A percentile compares a stretch with the other conserved stretches of the same genome.
Conservation (phyloP, 345 rosid species). For the Dimocarpus longan region DNA sequence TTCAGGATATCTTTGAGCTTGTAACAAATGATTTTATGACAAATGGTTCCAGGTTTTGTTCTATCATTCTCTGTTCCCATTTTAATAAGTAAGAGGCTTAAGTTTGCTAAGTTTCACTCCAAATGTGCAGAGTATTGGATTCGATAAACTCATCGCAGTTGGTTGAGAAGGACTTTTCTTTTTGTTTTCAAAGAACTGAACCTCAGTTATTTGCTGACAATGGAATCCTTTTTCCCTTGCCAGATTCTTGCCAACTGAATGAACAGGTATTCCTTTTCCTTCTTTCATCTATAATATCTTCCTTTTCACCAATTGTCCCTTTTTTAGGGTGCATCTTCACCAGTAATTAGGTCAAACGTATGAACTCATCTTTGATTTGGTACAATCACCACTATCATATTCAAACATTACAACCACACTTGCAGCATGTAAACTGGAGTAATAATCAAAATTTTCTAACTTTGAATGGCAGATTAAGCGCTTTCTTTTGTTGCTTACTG, state of each 20-base stretch:
- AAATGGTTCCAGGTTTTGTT: constrained; percentile 65
- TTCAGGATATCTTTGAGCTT: constrained; percentile 92
- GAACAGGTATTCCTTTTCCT: constrained; percentile 61
- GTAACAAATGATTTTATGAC: constrained; percentile 85
- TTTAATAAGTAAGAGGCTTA: constrained; percentile 9
- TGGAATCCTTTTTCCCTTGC: constrained; percentile 78
- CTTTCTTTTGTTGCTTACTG: constrained; percentile 68
- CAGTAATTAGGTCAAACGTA: background rate
- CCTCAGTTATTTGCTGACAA: constrained; percentile 64
- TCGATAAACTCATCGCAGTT: constrained; percentile 39
- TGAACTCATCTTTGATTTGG: background rate
- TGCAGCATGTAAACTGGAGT: background rate
- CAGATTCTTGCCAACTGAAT: constrained; percentile 59
- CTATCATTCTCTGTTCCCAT: constrained; percentile 18
- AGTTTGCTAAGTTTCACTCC: background rate
- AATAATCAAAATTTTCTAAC: constrained; percentile 21
- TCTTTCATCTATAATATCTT: background rate
- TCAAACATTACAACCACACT: background rate
- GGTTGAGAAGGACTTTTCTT: constrained; percentile 37
- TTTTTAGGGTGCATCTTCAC: background rate
- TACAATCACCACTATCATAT: background rate
- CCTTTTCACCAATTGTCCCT: background rate
- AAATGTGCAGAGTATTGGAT: constrained; percentile 53
- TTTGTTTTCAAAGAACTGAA: constrained; percentile 51
- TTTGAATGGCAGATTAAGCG: constrained; percentile 71